Percentiles rank a stretch among this genome's conserved stretches.
Evolutionary conservation across 306 rosid species (phyloP).

Genomic region (Dalbergia oliveri): DNA sequence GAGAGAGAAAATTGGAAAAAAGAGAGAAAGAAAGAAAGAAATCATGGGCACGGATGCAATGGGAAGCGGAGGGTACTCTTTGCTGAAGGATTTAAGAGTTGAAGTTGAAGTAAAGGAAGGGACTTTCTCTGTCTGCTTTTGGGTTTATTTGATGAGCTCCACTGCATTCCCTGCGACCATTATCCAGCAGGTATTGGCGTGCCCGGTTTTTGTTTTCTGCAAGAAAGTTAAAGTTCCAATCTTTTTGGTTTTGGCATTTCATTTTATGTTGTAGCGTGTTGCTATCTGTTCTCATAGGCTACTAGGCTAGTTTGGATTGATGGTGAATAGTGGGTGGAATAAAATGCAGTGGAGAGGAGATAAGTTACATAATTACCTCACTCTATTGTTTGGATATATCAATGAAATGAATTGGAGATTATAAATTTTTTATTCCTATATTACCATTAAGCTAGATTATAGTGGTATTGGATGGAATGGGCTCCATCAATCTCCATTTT

Average conservation of each 20-base stretch:
- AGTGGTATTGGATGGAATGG: no score
- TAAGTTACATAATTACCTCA: no score
- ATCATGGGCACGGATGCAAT: conserved; percentile 58
- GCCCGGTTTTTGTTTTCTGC: conserved; percentile 13
- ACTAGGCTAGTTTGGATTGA: no score
- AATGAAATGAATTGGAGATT: no score
- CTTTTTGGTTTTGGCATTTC: neutral
- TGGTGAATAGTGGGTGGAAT: no score
- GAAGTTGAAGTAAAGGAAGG: conserved; percentile 67
- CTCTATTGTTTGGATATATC: no score
- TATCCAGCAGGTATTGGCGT: conserved; percentile 68
- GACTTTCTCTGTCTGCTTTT: conserved; percentile 74
- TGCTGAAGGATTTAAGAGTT: conserved; percentile 66
- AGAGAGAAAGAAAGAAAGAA: conserved; percentile 6
- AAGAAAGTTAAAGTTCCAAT: conserved; percentile 3
- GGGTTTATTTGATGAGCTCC: conserved; percentile 76
- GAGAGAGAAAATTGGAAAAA: no score
- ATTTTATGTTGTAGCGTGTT: neutral
- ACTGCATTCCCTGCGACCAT: conserved; percentile 69
- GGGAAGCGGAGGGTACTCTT: conserved; percentile 56
- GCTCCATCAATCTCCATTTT: no score
- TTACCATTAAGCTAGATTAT: no score
- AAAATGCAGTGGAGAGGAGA: no score
- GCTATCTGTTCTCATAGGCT: neutral
- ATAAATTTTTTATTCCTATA: no score